Conservation (phyloP, 2,329 filamentous ascomycete genomes). For the Escovopsis sp. region DNA sequence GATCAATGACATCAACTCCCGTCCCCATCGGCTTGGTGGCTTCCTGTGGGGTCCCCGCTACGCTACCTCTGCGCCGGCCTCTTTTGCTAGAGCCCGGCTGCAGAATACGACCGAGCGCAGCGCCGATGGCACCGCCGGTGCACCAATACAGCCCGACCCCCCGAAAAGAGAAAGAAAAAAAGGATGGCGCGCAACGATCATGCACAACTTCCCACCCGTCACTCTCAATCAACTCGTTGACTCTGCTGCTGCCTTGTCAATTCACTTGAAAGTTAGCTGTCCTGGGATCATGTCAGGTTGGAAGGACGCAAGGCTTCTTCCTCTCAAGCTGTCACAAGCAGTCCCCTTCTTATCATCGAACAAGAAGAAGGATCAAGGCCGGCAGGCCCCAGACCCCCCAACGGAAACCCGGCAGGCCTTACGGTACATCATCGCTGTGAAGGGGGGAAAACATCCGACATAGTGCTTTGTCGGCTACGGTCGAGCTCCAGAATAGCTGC, state of each 20-base stretch:
- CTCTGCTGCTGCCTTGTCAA: background rate
- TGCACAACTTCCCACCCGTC: slow-evolving; percentile 5
- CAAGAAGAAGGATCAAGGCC: slow-evolving; percentile 15
- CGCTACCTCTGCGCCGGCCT: slow-evolving; percentile 12
- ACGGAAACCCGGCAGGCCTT: slow-evolving; percentile 7
- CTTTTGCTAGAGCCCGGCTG: slow-evolving; percentile 12
- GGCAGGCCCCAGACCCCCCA: slow-evolving; percentile 8
- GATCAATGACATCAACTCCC: slow-evolving; percentile 3
- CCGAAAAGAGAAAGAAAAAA: slow-evolving; percentile 15
- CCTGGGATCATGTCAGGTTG: slow-evolving; percentile 19
- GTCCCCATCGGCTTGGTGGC: slow-evolving; percentile 10
- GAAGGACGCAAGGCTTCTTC: slow-evolving; percentile 21
- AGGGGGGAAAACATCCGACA: slow-evolving; percentile 3
- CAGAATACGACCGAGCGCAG: slow-evolving; percentile 22
- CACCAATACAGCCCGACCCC: too few relatives aligned
- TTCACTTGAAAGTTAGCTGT: slow-evolving; percentile 1
- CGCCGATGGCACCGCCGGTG: slow-evolving; percentile 20
- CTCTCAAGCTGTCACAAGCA: slow-evolving; percentile 15
- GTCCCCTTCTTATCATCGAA: slow-evolving; percentile 15
- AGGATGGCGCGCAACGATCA: slow-evolving; percentile 5
- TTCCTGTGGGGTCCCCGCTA: slow-evolving; percentile 18
- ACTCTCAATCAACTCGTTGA: background rate
- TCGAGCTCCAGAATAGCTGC: too few relatives aligned
- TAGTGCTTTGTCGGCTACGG: too few relatives aligned
- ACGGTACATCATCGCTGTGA: slow-evolving; percentile 15